Conservation (phyloP, 257 asterid species). For the Solanum pennellii region DNA sequence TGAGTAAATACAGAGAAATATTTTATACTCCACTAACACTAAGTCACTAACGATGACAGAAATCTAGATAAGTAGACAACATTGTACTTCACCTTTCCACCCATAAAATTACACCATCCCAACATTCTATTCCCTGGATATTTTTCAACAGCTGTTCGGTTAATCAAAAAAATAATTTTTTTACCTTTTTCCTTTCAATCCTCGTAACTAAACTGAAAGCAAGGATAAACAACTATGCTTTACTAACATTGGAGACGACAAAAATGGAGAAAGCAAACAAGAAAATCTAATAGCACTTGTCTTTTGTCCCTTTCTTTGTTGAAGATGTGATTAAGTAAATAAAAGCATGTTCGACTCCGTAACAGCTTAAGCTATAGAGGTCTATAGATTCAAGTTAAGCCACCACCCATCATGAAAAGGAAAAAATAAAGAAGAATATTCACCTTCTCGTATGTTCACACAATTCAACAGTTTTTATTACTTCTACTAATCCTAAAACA, state of each 20-base stretch:
- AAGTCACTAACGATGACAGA: not conserved
- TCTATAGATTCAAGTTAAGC: not conserved
- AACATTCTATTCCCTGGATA: constrained; percentile 67
- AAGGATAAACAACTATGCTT: not conserved
- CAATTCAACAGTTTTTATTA: not conserved
- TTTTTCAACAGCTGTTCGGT: constrained; percentile 41
- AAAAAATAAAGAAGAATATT: not conserved
- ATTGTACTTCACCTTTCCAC: constrained; percentile 37
- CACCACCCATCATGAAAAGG: not conserved
- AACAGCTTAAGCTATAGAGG: not conserved
- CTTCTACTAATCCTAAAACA: no score
- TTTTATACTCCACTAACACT: not conserved
- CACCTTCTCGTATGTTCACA: not conserved
- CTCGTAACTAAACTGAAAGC: not conserved
- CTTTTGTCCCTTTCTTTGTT: not conserved
- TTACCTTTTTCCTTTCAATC: not conserved
- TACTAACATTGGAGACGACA: not conserved
- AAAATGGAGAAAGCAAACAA: not conserved
- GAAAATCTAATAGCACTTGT: not conserved
- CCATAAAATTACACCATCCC: constrained; percentile 57
- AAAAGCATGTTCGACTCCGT: not conserved
- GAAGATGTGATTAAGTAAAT: not conserved
- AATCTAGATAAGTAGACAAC: not conserved
- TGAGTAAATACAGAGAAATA: not conserved
- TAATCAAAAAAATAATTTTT: not conserved